phyloP scores from a whole-genome alignment of 768 basidiomycete genomes.

The Dendrothele bispora region DNA sequence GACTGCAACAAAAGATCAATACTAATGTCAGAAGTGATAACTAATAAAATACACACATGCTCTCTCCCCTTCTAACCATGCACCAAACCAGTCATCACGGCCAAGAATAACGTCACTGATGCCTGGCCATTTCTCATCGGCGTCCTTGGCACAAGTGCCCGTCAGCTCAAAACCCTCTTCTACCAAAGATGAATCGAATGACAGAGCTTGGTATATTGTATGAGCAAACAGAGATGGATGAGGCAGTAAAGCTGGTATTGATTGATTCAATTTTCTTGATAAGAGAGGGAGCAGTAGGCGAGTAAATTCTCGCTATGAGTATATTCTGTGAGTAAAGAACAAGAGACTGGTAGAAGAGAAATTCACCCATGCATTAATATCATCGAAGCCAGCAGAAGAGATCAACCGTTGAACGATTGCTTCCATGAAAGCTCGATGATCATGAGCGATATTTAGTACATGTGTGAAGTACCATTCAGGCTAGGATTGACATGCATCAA shows the following conservation, averaged over 20 bases:
- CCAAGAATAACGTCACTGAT: slow-evolving; percentile 81
- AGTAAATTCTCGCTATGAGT: slow-evolving; percentile 76
- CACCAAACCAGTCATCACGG: slow-evolving; percentile 84
- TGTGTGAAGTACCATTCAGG: slow-evolving; percentile 98
- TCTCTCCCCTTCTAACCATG: slow-evolving; percentile 89
- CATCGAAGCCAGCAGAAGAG: slow-evolving; percentile 55
- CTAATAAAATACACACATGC: slow-evolving; percentile 59
- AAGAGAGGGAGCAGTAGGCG: slow-evolving; percentile 76
- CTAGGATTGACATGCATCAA: slow-evolving; percentile 35
- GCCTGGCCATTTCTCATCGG: slow-evolving; percentile 61
- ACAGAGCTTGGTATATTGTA: slow-evolving; percentile 88
- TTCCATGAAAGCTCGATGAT: slow-evolving; percentile 83
- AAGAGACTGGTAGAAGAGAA: slow-evolving; percentile 1
- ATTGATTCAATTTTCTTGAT: slow-evolving; percentile 70
- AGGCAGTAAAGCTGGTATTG: slow-evolving; percentile 69
- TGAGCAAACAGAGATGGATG: slow-evolving; percentile 90
- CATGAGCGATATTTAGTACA: slow-evolving; percentile 81
- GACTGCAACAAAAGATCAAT: slow-evolving; percentile 53
- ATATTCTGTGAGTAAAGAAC: slow-evolving; percentile 2
- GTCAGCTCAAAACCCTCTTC: slow-evolving; percentile 72
- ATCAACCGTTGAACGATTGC: slow-evolving; percentile 70
- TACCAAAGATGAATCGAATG: slow-evolving; percentile 78
- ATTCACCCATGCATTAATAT: slow-evolving; percentile 76
- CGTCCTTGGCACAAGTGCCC: slow-evolving; percentile 44
- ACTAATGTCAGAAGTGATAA: slow-evolving; percentile 7